Base-by-base conservation (phyloP, 148 eudicot genomes). In the Rhododendron mucronatum region DNA sequence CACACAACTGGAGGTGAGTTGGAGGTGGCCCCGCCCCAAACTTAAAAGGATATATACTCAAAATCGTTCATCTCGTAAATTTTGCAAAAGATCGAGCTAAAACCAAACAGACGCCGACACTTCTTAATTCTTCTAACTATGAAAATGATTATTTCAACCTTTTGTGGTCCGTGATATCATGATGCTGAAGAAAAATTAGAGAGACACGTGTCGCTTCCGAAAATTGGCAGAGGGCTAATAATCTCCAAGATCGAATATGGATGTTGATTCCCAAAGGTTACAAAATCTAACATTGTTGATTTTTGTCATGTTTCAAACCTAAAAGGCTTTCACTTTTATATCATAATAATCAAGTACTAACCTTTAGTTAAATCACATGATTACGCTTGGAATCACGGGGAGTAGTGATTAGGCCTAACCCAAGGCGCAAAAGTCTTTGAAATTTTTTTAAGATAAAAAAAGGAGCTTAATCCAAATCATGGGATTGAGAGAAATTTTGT, bases 321-420 rank as follows among this genome's bases (percentile, higher is more conserved):
- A 57, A 82, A 57, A 59, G 67, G 73, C 28, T 59, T 37, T 20
- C 50, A 12, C 41, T 65, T 82, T 82, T 82, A 82, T 8, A 23
- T 33, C 39, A 33, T 71, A 30, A 33, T 33, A 13, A 30, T 71
- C 39, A 37, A 57, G 57, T 53, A 53, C 20, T 10, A 1, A 2
- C 33, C 73, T 82, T 82, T 57, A 65, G 48, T 82, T 82, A 82
- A 82, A 82, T 82, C 84, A 82, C 39, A 82, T 59, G 84, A 59
- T 82, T 35, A 59, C 23, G 26, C 67, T 51, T 53, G 30, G 82
- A 14, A 50, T 80, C 82, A 80, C 63, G 67, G 76, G 76, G 39
- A 14, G 76, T 30, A 30, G 18, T 30, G 20, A 71, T 71, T 71
- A 71, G 39, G 76, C 21, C 76, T 71, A 28, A 71, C 76, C 18